Conservation (phyloP, 106 monocot genomes). For the Platanthera zijinensis region DNA sequence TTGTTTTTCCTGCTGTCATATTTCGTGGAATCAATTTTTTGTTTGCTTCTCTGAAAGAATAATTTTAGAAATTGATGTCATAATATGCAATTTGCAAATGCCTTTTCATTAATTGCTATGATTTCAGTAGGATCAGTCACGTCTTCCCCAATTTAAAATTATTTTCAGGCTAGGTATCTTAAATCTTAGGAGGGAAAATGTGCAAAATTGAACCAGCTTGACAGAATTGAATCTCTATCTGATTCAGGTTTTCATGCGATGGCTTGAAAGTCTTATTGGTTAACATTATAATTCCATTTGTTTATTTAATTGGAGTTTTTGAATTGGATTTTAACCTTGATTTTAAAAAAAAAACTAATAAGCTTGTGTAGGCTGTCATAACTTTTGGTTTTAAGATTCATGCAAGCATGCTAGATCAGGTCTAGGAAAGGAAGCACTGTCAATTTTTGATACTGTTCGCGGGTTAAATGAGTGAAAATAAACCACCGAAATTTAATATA, state of each 20-base stretch:
- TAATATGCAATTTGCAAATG: not conserved
- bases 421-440: not conserved
- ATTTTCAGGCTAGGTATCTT: too few species aligned
- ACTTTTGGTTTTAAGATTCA: not conserved
- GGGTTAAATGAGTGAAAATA: too few species aligned
- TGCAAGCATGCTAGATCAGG: not conserved
- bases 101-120: not conserved
- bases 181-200: too few species aligned
- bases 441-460: too few species aligned
- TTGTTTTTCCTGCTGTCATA: not conserved
- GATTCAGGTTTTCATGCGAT: too few species aligned
- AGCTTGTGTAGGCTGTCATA: not conserved
- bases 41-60: not conserved
- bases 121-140: not conserved
- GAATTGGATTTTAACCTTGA: not conserved
- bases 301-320: not conserved
- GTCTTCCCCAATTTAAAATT: too few species aligned
- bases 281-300: too few species aligned
- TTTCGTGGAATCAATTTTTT: not conserved
- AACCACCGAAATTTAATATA: too few species aligned
- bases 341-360: not conserved
- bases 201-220: too few species aligned
- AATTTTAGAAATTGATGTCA: not conserved
- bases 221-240: too few species aligned
- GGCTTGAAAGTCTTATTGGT: too few species aligned